Evolutionary conservation across 495 filamentous ascomycete species (phyloP).

Genomic region (Penicillium turbatum): DNA sequence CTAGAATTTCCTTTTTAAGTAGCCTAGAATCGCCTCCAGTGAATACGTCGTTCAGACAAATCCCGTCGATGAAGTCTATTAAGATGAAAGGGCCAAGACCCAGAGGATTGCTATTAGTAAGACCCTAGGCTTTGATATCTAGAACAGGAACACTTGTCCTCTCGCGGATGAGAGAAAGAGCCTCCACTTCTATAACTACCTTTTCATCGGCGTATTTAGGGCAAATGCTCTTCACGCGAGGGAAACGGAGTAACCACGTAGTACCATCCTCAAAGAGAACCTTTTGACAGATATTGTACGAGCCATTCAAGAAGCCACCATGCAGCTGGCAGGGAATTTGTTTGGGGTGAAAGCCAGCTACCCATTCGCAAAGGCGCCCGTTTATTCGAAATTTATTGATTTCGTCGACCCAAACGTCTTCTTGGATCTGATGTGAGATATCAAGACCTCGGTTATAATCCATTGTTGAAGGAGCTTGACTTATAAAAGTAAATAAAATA

Average conservation of each 20-base stretch:
- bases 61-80: not conserved
- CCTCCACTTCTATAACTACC: not conserved
- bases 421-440: not conserved
- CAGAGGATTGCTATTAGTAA: not conserved
- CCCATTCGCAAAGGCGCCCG: constrained; percentile 23
- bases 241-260: constrained; percentile 38
- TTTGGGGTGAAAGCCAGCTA: constrained; percentile 25
- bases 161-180: not conserved
- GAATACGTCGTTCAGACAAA: not conserved
- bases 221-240: constrained; percentile 32
- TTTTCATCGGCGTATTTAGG: constrained; percentile 21
- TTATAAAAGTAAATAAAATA: no score
- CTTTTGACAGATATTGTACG: constrained; percentile 35
- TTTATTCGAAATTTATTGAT: constrained; percentile 21
- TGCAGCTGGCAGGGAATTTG: constrained; percentile 24
- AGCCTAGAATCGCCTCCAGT: not conserved
- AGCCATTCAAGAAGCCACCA: constrained; percentile 12
- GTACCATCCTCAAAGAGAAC: constrained; percentile 33
- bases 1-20: not conserved
- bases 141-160: not conserved
- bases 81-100: not conserved
- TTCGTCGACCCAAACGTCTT: constrained; percentile 20
- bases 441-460: not conserved
- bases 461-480: no score
- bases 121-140: not conserved